Percentiles rank a stretch among this genome's conserved stretches.
phyloP scores from a whole-genome alignment of 2,329 filamentous ascomycete species.

The Ilyonectria robusta region DNA sequence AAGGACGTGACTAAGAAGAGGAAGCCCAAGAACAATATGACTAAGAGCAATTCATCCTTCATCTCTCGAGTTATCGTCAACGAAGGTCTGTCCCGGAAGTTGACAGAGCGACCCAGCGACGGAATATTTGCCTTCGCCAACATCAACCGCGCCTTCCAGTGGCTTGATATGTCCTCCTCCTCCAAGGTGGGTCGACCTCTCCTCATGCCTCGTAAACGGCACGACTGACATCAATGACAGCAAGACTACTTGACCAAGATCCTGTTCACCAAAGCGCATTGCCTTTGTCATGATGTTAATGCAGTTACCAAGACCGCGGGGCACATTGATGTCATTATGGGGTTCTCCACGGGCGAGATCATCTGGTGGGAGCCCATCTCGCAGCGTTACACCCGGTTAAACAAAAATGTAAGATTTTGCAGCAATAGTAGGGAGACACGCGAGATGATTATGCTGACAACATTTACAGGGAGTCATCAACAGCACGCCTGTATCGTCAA shows the following conservation, averaged over 20 bases:
- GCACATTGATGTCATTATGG: slow-evolving; percentile 94
- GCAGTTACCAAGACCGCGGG: slow-evolving; percentile 81
- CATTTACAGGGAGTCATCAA: slow-evolving; percentile 84
- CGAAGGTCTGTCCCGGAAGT: slow-evolving; percentile 82
- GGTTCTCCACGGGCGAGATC: slow-evolving; percentile 95
- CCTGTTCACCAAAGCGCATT: slow-evolving; percentile 95
- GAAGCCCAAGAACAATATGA: slow-evolving; percentile 98
- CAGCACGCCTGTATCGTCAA: slow-evolving; percentile 85
- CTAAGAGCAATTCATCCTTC: slow-evolving; percentile 98
- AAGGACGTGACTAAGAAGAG: slow-evolving; percentile 85
- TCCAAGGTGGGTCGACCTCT: slow-evolving; percentile 68
- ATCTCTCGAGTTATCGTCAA: slow-evolving; percentile 97
- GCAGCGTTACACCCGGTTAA: slow-evolving; percentile 94
- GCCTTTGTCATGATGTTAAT: slow-evolving; percentile 95
- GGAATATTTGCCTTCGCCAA: slow-evolving; percentile 95
- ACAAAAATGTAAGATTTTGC: slow-evolving; percentile 82
- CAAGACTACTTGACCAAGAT: slow-evolving; percentile 96
- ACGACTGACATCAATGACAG: slow-evolving; percentile 59
- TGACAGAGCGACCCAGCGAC: slow-evolving; percentile 83
- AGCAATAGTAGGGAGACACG: not conserved
- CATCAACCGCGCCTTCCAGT: slow-evolving; percentile 95
- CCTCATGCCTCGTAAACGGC: not conserved
- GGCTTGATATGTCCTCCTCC: slow-evolving; percentile 88
- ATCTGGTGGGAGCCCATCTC: slow-evolving; percentile 99
- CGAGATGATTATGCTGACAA: slow-evolving; percentile 29